Evolutionary conservation across 495 filamentous ascomycete genomes (phyloP).

Genomic region (Neohortaea acidophila): DNA sequence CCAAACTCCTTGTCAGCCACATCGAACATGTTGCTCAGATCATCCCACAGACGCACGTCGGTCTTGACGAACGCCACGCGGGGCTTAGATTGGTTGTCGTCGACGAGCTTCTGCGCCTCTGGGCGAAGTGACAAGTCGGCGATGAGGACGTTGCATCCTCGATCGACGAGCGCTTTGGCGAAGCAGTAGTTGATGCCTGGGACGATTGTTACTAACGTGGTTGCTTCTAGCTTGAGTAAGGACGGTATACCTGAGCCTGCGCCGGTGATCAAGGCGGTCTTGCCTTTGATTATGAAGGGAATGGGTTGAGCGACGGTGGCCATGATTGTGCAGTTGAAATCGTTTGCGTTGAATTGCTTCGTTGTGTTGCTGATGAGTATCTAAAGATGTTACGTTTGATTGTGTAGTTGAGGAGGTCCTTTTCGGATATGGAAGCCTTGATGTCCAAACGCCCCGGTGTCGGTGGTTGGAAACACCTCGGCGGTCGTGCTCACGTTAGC

Average conservation of each 20-base stretch:
- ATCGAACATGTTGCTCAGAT: conserved; percentile 44
- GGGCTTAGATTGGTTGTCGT: conserved; percentile 26
- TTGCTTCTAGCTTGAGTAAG: neutral
- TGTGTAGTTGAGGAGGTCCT: neutral
- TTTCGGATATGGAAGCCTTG: neutral
- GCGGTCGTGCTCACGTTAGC: neutral
- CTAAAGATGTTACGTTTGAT: neutral
- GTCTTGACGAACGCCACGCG: conserved; percentile 46
- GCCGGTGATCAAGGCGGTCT: conserved; percentile 55
- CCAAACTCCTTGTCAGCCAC: conserved; percentile 40
- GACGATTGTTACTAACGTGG: neutral
- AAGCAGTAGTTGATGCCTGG: conserved; percentile 47
- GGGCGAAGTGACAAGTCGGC: conserved; percentile 50
- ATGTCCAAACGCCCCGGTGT: neutral
- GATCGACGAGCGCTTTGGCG: conserved; percentile 40
- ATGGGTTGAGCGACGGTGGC: conserved; percentile 9
- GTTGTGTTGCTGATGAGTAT: too few species aligned
- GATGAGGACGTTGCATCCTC: conserved; percentile 49
- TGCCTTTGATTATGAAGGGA: conserved; percentile 37
- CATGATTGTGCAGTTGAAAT: conserved; percentile 14
- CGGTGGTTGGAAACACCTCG: neutral
- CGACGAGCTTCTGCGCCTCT: conserved; percentile 43
- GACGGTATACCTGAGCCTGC: conserved; percentile 47
- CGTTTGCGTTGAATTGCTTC: too few species aligned
- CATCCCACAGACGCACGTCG: conserved; percentile 44